A percentile compares a stretch with the other conserved stretches of the same genome.
These are phyloP conservation scores for Zarea fungicola DNA, from an alignment of 2,329 filamentous ascomycete species.

Conservation along the genomic window DNA sequence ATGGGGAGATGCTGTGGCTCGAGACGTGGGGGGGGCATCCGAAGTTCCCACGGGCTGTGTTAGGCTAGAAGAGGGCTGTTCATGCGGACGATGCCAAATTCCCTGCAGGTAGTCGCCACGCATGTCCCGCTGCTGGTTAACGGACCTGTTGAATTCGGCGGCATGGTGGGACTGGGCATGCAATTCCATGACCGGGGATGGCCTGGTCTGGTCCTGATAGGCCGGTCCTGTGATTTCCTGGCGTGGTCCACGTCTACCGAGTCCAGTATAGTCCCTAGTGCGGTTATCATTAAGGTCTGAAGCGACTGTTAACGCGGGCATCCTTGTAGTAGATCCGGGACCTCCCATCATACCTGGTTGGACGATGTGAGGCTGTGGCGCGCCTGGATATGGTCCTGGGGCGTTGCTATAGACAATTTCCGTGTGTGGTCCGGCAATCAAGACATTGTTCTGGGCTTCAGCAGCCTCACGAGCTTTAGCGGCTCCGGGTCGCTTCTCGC, in stretches of 20 bases:
- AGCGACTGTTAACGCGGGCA: slow-evolving; percentile 79
- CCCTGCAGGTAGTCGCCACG: slow-evolving; percentile 75
- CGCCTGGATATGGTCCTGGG: slow-evolving; percentile 58
- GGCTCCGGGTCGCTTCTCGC: slow-evolving; percentile 91
- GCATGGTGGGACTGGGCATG: slow-evolving; percentile 82
- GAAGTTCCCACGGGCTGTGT: slow-evolving; percentile 37
- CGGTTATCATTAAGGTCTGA: slow-evolving; percentile 73
- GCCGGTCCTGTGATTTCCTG: slow-evolving; percentile 84
- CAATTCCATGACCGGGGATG: slow-evolving; percentile 71
- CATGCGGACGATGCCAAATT: slow-evolving; percentile 78
- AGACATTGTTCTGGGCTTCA: slow-evolving; percentile 59
- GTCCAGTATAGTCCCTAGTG: slow-evolving; percentile 74
- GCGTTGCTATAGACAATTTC: slow-evolving; percentile 86
- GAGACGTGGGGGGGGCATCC: slow-evolving; percentile 42
- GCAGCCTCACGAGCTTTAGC: slow-evolving; percentile 82
- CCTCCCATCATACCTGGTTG: slow-evolving; percentile 67
- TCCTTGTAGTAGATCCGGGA: slow-evolving; percentile 61
- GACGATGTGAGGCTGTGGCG: slow-evolving; percentile 63
- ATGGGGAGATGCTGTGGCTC: slow-evolving; percentile 55
- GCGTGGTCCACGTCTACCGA: slow-evolving; percentile 70
- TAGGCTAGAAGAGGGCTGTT: slow-evolving; percentile 55
- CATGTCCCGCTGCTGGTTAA: slow-evolving; percentile 74
- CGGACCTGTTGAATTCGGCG: slow-evolving; percentile 81
- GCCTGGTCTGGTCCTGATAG: slow-evolving; percentile 81
- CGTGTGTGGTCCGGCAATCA: slow-evolving; percentile 65